Evolutionary conservation across 306 rosid species (phyloP), one percentile per base, ranked within the genome.

Genomic region (Sophora flavescens): DNA sequence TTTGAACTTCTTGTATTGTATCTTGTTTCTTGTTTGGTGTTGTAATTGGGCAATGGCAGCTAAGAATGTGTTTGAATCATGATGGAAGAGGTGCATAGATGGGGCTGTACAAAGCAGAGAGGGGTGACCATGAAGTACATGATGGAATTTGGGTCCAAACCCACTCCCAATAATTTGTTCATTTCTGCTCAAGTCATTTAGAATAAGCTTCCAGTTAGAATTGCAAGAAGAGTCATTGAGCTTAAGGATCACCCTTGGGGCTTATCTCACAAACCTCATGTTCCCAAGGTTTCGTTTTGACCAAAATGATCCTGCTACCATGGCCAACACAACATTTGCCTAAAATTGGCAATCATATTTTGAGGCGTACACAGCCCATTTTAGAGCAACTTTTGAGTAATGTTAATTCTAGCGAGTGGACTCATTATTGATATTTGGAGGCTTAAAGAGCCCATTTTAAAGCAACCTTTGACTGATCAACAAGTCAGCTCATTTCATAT

Each of bases 101-200:
- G 96, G 93, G 98, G 96, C 2, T 81, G 93, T 71, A 26, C 88
- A 90, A 88, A 86, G 84, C 96, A 89, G 80, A 93, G 89, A 1
- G 97, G 97, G 35, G 98, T 93, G 1, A 89, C 92, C 39, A 82
- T 93, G 80, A 78, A 88, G 84, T 87, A 93, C 80, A 93, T 93
- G 98, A 93, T 88, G 97, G 96, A 91, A 42, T 93, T 93, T 41
- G 97, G 98, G 39, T 91, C 87, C 6, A 77, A 72, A 38, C 97
- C 97, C 2, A 77, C 80, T 6, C 3, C 45, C 0, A 82, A 67
- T 57, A 88, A 91, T 82, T 65, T 93, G 74, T 56, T 91, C 1
- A 77, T 93, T 50, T 89, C 98, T 13, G 92, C 98, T 28, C 93
- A 89, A 81, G 91, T 93, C 66, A 90, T 93, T 74, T 96, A 89